Base-by-base conservation (phyloP, 2,329 filamentous ascomycete genomes). In the Eutypa lata region DNA sequence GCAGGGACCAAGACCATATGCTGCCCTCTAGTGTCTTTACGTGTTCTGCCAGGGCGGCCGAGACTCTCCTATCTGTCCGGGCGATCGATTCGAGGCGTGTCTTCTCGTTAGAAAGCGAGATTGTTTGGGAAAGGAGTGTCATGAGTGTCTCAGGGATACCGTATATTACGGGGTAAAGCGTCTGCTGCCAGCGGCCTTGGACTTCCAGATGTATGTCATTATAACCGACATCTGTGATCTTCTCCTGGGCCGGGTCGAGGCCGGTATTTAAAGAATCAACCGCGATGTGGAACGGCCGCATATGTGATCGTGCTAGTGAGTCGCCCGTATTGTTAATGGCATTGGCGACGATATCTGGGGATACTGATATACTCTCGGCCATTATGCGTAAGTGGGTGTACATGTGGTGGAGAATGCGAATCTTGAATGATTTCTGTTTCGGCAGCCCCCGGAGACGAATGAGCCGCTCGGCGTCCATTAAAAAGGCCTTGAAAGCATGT, bases 361-460 rank as follows among this genome's bases (percentile, higher is more conserved):
- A 53, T 0, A 42, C 14, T 2, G 64, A 61, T 22, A 66, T 64
- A 37, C 74, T 77, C 57, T 78, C 75, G n/a, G 73, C 65, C 18
- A 78, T 71, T 0, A 78, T 68, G 0, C 76, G 70, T 6, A 75
- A 63, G 48, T 73, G 76, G 0, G 71, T 73, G 53, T 78, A 78
- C 61, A 75, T 75, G 52, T 78, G 75, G 53, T 78, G 76, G 0
- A 79, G 59, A 0, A 78, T 57, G 2, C 75, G 70, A 1, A 70
- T 62, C 19, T 75, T 73, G 16, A 73, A 69, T 2, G 74, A 73
- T 38, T 74, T 76, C 7, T 59, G 62, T 3, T 67, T 67, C 6
- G 65, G 63, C 1, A 77, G 53, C 0, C 76, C 74, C 7, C 65
- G 64, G 7, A 72, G 49, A 1, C 69, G 69, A 5, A 77, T 75